Percentiles rank a stretch among this genome's conserved stretches.
These are phyloP conservation scores for Diaporthe velutina DNA, from an alignment of 2,329 filamentous ascomycete genomes.

Conservation along the genomic window DNA sequence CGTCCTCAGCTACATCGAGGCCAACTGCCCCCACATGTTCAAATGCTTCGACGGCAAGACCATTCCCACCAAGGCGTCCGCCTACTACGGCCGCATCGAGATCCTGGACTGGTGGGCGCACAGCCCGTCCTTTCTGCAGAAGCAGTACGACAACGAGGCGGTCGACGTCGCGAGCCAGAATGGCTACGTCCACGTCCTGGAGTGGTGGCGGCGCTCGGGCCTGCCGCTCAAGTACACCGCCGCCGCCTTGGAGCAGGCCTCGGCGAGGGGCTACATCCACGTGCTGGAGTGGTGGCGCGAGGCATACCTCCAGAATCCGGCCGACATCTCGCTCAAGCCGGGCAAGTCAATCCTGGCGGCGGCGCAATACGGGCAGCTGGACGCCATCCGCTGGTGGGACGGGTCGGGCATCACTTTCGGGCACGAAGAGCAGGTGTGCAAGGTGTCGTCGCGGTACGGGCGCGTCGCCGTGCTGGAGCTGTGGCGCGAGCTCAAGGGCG, in stretches of 20 bases:
- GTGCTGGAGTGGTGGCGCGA: slow-evolving; percentile 96
- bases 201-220: slow-evolving; percentile 88
- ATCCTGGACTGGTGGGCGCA: slow-evolving; percentile 94
- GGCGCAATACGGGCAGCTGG: slow-evolving; percentile 83
- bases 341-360: slow-evolving; percentile 88
- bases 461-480: slow-evolving; percentile 86
- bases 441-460: slow-evolving; percentile 86
- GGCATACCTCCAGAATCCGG: slow-evolving; percentile 70
- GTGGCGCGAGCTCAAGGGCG: slow-evolving; percentile 82
- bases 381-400: slow-evolving; percentile 90
- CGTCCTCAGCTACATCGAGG: slow-evolving; percentile 77
- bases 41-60: slow-evolving; percentile 88
- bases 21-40: slow-evolving; percentile 78
- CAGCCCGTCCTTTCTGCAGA: slow-evolving; percentile 84
- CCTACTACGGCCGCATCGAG: slow-evolving; percentile 85
- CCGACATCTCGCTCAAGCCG: slow-evolving; percentile 74
- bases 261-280: slow-evolving; percentile 83
- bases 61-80: slow-evolving; percentile 88
- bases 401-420: slow-evolving; percentile 82
- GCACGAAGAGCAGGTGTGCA: slow-evolving; percentile 85
- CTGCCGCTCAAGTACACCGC: slow-evolving; percentile 89
- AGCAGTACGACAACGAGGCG: slow-evolving; percentile 87
- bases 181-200: slow-evolving; percentile 86
- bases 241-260: slow-evolving; percentile 87
- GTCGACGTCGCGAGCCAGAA: slow-evolving; percentile 89